These are phyloP conservation scores for Endocarpon pusillum DNA, from an alignment of 495 filamentous ascomycete genomes.

Conservation along the genomic window DNA sequence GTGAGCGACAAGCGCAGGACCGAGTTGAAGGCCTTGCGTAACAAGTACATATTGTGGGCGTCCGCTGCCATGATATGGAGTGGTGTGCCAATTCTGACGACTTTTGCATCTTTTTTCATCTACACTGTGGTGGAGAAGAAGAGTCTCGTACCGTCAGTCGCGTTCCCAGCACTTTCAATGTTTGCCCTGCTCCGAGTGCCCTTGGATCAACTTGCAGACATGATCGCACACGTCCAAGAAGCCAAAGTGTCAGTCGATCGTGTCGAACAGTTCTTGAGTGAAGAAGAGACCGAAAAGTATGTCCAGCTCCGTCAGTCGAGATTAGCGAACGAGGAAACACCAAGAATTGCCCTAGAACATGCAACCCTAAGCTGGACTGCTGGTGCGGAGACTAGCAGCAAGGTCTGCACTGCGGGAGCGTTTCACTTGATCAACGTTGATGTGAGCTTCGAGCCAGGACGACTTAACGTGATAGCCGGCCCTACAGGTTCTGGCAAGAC, in stretches of 20 bases:
- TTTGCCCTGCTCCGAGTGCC: slow-evolving; percentile 92
- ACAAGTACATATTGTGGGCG: slow-evolving; percentile 80
- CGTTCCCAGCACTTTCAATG: slow-evolving; percentile 90
- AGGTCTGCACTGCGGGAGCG: slow-evolving; percentile 26
- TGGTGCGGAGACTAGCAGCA: slow-evolving; percentile 10
- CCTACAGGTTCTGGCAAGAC: slow-evolving; percentile 93
- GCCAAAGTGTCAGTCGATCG: slow-evolving; percentile 93
- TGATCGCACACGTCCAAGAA: slow-evolving; percentile 97
- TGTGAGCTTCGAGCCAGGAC: slow-evolving; percentile 56
- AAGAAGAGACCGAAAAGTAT: slow-evolving; percentile 95
- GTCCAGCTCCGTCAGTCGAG: slow-evolving; percentile 56
- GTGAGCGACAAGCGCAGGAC: slow-evolving; percentile 73
- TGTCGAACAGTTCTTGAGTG: slow-evolving; percentile 85
- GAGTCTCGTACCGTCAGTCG: slow-evolving; percentile 76
- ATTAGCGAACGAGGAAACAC: slow-evolving; percentile 36
- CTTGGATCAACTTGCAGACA: slow-evolving; percentile 91
- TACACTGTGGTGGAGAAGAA: slow-evolving; percentile 88
- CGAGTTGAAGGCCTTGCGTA: slow-evolving; percentile 64
- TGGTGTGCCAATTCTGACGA: slow-evolving; percentile 86
- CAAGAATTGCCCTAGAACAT: slow-evolving; percentile 64
- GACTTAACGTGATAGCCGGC: slow-evolving; percentile 80
- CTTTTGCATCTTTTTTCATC: slow-evolving; percentile 83
- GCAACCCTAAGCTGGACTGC: slow-evolving; percentile 82
- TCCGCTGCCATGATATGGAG: slow-evolving; percentile 88
- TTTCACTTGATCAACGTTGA: slow-evolving; percentile 76